Evolutionary conservation across 140 eudicot species (phyloP).

Genomic region (Flaveria floridana): DNA sequence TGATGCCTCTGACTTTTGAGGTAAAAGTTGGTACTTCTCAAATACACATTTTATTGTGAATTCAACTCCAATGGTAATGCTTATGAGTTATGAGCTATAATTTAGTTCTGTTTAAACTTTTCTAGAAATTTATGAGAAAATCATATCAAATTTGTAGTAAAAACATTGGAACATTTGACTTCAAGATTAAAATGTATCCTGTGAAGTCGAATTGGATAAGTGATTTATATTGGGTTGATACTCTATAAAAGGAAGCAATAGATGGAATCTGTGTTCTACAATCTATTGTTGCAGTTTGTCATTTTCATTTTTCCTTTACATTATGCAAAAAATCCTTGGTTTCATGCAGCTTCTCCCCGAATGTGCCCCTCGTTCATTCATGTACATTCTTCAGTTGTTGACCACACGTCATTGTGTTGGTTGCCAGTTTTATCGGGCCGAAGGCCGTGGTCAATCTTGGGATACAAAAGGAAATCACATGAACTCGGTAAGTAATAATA

Average conservation of each 20-base stretch:
- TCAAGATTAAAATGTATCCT: not conserved
- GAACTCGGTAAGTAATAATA: slow-evolving; percentile 54
- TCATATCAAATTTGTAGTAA: not conserved
- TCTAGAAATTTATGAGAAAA: not conserved
- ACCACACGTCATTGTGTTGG: slow-evolving; percentile 78
- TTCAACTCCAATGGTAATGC: not conserved
- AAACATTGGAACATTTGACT: not conserved
- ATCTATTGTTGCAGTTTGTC: not conserved
- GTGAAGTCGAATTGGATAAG: not conserved
- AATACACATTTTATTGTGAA: not conserved
- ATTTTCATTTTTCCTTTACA: not conserved
- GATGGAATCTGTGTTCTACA: slow-evolving; percentile 6
- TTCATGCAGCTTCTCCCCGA: slow-evolving; percentile 75
- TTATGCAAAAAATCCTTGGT: slow-evolving; percentile 18
- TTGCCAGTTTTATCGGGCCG: slow-evolving; percentile 93
- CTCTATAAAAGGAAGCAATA: not conserved
- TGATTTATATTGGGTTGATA: slow-evolving; percentile 11
- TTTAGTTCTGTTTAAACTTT: not conserved
- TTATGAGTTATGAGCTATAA: not conserved
- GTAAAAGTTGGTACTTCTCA: slow-evolving; percentile 19
- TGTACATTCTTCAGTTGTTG: slow-evolving; percentile 73
- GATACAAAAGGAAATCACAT: slow-evolving; percentile 78
- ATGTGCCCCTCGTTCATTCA: slow-evolving; percentile 82
- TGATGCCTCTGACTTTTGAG: slow-evolving; percentile 11
- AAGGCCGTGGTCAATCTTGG: slow-evolving; percentile 84